phyloP scores from a whole-genome alignment of 495 filamentous ascomycete species.

The Aspergillus funiculosus region DNA sequence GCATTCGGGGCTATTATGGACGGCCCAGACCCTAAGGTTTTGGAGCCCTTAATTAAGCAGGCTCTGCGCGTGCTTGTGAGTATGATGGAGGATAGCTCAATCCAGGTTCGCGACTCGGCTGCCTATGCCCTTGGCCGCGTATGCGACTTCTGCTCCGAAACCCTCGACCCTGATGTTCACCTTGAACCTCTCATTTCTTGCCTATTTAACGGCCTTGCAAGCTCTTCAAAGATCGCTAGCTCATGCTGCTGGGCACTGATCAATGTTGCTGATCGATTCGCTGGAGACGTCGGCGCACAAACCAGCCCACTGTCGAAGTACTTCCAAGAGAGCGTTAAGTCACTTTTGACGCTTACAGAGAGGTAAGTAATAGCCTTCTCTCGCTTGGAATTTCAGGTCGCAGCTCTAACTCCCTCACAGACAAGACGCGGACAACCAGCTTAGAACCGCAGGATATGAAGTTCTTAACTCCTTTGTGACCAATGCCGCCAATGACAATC shows the following conservation, averaged over 20 bases:
- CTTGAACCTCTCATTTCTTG: slow-evolving; percentile 76
- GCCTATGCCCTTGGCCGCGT: slow-evolving; percentile 95
- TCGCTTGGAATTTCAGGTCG: no score
- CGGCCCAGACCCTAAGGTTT: slow-evolving; percentile 79
- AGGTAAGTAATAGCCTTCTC: slow-evolving; percentile 35
- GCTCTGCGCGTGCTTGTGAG: slow-evolving; percentile 80
- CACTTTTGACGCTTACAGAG: slow-evolving; percentile 79
- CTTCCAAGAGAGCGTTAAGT: slow-evolving; percentile 86
- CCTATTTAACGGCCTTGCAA: slow-evolving; percentile 84
- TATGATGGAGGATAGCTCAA: slow-evolving; percentile 90
- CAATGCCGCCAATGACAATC: slow-evolving; percentile 79
- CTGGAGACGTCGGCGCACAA: slow-evolving; percentile 67
- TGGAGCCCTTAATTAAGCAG: slow-evolving; percentile 91
- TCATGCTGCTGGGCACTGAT: slow-evolving; percentile 99
- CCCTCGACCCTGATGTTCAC: slow-evolving; percentile 77
- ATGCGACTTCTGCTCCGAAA: slow-evolving; percentile 80
- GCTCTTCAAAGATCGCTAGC: slow-evolving; percentile 91
- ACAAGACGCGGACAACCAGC: slow-evolving; percentile 76
- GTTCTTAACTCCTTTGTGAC: slow-evolving; percentile 90
- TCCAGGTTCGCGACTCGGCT: slow-evolving; percentile 94
- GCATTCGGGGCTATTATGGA: slow-evolving; percentile 99
- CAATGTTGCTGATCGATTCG: slow-evolving; percentile 95
- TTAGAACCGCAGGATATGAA: slow-evolving; percentile 98
- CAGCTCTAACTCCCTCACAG: slow-evolving; percentile 27
- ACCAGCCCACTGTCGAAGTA: slow-evolving; percentile 83